Base-by-base conservation (phyloP, 2,329 filamentous ascomycete genomes). In the Aspergillus sp. region DNA sequence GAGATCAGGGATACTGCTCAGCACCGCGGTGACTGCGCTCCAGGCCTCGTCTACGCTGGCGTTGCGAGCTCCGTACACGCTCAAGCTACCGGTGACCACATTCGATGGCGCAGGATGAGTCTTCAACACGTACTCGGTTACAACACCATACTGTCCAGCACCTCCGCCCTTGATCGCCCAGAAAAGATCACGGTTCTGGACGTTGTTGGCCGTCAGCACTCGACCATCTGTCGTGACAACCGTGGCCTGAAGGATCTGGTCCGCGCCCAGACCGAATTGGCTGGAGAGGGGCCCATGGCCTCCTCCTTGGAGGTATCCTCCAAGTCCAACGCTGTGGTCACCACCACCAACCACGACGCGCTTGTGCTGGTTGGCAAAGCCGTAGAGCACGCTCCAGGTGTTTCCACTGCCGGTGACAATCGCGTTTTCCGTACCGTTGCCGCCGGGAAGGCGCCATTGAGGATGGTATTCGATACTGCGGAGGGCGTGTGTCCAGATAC, bases 151-250 rank as follows among this genome's bases (percentile, higher is more conserved):
- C n/a, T 50, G 47, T 5, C 57, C 58, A 12, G 66, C 65, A 22
- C 73, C 74, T 9, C 70, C 75, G 19, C 76, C 76, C 12, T 73
- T 64, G 22, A 79, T 59, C 1, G 75, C 76, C 73, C 73, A 78
- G 62, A 73, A 78, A 5, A 80, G 60, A 49, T 79, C 76, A 61
- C 52, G 17, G 62, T 65, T 45, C 57, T 63, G 22, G 65, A 72
- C 22, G 68, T 73, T 37, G 19, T 56, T 60, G 2, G 52, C 54
- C 1, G 73, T 70, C 3, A 76, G 60, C 19, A 73, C 66, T 4
- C 48, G 38, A 0, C 63, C 64, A 1, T 57, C 42, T 0, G 54
- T 51, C 0, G 59, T 62, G 3, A 67, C 53, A 0, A 66, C 54
- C 1, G 47, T 55, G 7, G 49, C 53, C 46, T 66, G 61, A 20